Conservation (phyloP, 2,329 filamentous ascomycete species). For the Corynespora cassiicola region DNA sequence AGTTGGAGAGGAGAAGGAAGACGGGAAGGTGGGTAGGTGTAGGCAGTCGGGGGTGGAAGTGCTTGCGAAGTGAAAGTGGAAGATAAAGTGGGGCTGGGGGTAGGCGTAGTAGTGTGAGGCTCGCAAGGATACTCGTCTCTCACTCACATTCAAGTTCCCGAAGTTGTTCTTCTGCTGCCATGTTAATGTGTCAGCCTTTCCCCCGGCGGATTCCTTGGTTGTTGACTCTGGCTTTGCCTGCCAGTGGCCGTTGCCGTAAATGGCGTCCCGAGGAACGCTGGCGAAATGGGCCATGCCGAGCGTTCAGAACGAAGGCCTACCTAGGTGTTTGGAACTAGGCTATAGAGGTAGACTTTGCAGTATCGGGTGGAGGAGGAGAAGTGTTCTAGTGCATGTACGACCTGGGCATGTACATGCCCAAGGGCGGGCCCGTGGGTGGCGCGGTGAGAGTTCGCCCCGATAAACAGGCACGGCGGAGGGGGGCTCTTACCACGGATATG, state of each 20-base stretch:
- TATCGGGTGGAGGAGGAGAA: no score
- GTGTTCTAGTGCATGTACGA: no score
- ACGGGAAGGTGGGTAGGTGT: neutral
- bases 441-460: no score
- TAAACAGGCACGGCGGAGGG: no score
- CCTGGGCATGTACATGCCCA: no score
- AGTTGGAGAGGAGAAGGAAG: slow-evolving; percentile 1
- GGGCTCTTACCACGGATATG: no score
- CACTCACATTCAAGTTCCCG: slow-evolving; percentile 17
- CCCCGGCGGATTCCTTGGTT: no score
- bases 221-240: neutral
- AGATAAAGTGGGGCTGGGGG: neutral
- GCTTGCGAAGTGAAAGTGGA: neutral
- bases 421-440: no score
- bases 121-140: no score
- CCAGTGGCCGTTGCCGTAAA: neutral
- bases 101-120: neutral
- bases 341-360: no score
- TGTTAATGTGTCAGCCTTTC: slow-evolving; percentile 13
- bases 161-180: slow-evolving; percentile 28
- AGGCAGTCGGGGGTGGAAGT: neutral
- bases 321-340: no score
- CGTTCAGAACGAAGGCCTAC: no score
- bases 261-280: slow-evolving; percentile 4
- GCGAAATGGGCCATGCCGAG: slow-evolving; percentile 10